Conservation (phyloP, 2,329 filamentous ascomycete species). For the Aplosporella prunicola region DNA sequence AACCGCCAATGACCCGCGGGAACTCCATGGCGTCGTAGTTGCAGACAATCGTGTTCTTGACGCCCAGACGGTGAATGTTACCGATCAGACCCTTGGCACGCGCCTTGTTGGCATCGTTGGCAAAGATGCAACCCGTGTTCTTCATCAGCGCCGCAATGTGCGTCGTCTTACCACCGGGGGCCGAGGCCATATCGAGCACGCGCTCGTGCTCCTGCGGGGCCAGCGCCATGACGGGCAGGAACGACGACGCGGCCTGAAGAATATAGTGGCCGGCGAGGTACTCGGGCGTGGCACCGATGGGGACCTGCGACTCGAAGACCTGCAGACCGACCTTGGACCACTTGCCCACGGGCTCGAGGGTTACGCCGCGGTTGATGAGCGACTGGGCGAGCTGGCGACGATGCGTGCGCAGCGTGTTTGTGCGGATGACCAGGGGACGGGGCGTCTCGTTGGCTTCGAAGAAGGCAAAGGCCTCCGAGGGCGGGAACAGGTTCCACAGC, state of each 20-base stretch:
- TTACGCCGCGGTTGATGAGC: conserved; percentile 91
- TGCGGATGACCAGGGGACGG: conserved; percentile 88
- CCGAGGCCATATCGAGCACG: conserved; percentile 87
- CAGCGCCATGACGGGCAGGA: conserved; percentile 94
- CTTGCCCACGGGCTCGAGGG: conserved; percentile 91
- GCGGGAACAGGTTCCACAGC: conserved; percentile 83
- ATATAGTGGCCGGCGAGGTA: conserved; percentile 98
- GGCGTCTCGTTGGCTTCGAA: conserved; percentile 98
- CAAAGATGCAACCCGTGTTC: conserved; percentile 91
- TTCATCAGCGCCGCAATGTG: conserved; percentile 96
- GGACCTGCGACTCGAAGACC: conserved; percentile 82
- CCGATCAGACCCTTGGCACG: conserved; percentile 95
- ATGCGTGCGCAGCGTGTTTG: conserved; percentile 80
- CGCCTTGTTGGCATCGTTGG: conserved; percentile 90
- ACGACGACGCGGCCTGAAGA: conserved; percentile 90
- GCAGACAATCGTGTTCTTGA: conserved; percentile 89
- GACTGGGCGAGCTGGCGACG: conserved; percentile 77
- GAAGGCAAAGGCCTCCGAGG: conserved; percentile 91
- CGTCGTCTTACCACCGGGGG: conserved; percentile 92
- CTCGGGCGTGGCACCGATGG: conserved; percentile 89
- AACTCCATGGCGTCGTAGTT: conserved; percentile 94
- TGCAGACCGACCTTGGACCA: conserved; percentile 98
- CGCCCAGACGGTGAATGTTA: conserved; percentile 91
- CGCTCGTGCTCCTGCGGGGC: conserved; percentile 89
- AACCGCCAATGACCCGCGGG: conserved; percentile 87